A percentile compares a stretch with the other conserved stretches of the same genome.
Evolutionary conservation across 352 stramenopile genomes (phyloP).

Genomic region (Phytophthora fragariaefolia): DNA sequence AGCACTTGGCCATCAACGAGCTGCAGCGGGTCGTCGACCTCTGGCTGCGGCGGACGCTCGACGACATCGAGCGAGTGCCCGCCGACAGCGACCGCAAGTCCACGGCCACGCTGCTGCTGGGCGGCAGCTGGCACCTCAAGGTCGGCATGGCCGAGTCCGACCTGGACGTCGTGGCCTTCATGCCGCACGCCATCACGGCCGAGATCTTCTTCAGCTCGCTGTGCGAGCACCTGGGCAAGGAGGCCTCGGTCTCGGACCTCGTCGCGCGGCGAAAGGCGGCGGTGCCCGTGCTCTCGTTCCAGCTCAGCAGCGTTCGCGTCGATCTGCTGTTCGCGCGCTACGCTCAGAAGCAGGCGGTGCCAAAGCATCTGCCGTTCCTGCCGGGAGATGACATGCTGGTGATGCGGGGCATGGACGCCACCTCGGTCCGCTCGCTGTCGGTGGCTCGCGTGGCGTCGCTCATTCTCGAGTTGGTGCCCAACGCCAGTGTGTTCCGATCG

Average conservation of each 20-base stretch:
- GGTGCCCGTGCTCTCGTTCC: constrained; percentile 78
- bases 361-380: constrained; percentile 73
- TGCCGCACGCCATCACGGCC: constrained; percentile 65
- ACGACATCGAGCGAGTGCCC: constrained; percentile 27
- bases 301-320: constrained; percentile 69
- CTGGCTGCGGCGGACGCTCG: constrained; percentile 68
- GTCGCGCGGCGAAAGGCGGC: constrained; percentile 78
- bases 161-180: constrained; percentile 78
- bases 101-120: constrained; percentile 64
- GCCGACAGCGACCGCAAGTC: constrained; percentile 15
- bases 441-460: constrained; percentile 81
- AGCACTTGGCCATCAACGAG: constrained; percentile 83
- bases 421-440: constrained; percentile 79
- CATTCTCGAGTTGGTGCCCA: constrained; percentile 83
- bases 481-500: constrained; percentile 70
- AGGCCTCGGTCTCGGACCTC: constrained; percentile 59
- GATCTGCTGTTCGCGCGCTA: constrained; percentile 84
- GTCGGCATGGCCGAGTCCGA: constrained; percentile 79
- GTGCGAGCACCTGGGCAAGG: constrained; percentile 50
- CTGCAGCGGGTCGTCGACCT: constrained; percentile 73
- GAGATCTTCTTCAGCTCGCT: constrained; percentile 78
- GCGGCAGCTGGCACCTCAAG: constrained; percentile 85
- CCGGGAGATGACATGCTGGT: constrained; percentile 71
- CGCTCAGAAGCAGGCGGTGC: constrained; percentile 60
- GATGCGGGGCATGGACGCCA: constrained; percentile 73